These are phyloP conservation scores for Castanopsis chinensis DNA, from an alignment of 306 rosid species.

Conservation along the genomic window DNA sequence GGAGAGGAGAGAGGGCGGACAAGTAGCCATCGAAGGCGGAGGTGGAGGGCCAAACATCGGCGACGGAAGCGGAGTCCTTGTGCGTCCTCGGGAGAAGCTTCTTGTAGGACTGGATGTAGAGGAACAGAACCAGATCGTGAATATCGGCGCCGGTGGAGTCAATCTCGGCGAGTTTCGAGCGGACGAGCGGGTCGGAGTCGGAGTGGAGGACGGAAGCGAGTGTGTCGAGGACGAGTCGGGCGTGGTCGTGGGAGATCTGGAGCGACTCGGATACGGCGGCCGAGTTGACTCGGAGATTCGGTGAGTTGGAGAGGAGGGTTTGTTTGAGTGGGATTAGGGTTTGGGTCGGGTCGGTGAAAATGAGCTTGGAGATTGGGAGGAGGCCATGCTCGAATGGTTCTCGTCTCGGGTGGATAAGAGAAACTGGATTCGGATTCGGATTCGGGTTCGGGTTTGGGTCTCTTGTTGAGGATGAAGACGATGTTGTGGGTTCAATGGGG, in stretches of 20 bases:
- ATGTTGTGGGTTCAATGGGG: slow-evolving; percentile 53
- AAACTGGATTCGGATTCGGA: background rate
- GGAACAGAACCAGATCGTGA: slow-evolving; percentile 80
- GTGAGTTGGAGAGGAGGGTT: slow-evolving; percentile 16
- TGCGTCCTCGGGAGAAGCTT: slow-evolving; percentile 86
- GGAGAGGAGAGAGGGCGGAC: slow-evolving; percentile 97
- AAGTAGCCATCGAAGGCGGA: slow-evolving; percentile 97
- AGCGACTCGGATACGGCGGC: slow-evolving; percentile 61
- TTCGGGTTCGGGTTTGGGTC: slow-evolving; percentile 37
- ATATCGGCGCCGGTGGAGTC: slow-evolving; percentile 66
- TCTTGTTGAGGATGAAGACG: slow-evolving; percentile 29
- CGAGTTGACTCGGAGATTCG: slow-evolving; percentile 50
- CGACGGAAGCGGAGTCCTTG: slow-evolving; percentile 92
- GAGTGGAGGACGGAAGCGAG: slow-evolving; percentile 71
- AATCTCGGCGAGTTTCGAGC: slow-evolving; percentile 36
- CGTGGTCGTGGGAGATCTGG: slow-evolving; percentile 85
- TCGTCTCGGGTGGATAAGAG: slow-evolving; percentile 74
- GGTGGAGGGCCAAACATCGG: slow-evolving; percentile 99
- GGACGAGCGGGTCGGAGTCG: slow-evolving; percentile 68
- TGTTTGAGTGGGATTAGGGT: slow-evolving; percentile 54
- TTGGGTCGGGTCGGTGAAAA: slow-evolving; percentile 87
- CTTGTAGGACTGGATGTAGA: slow-evolving; percentile 94
- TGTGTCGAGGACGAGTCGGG: slow-evolving; percentile 73
- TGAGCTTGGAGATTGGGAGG: slow-evolving; percentile 73
- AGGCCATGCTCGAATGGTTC: slow-evolving; percentile 94